Percentiles rank a stretch among this genome's conserved stretches.
These are phyloP conservation scores for Xylariaceae sp. DNA, from an alignment of 2,329 filamentous ascomycete species.

Conservation along the genomic window DNA sequence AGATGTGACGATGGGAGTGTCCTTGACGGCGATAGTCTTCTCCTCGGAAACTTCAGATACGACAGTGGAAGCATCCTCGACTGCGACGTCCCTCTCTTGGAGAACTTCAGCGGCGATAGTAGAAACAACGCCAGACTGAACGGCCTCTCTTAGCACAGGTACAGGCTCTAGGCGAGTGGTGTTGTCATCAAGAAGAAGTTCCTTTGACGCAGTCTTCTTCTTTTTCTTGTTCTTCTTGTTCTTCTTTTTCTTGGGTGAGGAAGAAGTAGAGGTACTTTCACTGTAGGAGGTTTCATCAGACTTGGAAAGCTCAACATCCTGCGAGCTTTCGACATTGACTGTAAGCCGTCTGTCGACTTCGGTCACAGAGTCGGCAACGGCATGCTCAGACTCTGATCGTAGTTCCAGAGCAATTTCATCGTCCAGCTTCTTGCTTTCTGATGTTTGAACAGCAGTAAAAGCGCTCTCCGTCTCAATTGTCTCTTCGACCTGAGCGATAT, in stretches of 20 bases:
- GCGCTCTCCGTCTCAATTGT: too few species aligned
- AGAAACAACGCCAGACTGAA: background rate
- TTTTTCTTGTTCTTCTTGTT: slow-evolving; percentile 36
- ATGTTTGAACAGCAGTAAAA: too few species aligned
- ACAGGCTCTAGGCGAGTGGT: background rate
- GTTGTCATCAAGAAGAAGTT: background rate
- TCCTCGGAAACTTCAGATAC: too few species aligned
- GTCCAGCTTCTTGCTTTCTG: too few species aligned
- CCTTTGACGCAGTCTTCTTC: slow-evolving; percentile 30
- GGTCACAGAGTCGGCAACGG: background rate
- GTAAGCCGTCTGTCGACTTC: background rate
- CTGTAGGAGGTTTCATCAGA: background rate
- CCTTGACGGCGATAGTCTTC: too few species aligned
- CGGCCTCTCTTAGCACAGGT: background rate
- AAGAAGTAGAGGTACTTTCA: background rate
- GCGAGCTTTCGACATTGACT: background rate
- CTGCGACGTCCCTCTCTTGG: too few species aligned
- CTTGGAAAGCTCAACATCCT: background rate
- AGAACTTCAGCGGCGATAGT: background rate
- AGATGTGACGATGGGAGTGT: too few species aligned
- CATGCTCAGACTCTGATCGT: background rate
- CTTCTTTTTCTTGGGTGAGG: slow-evolving; percentile 26
- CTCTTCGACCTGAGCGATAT: background rate
- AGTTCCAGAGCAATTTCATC: background rate
- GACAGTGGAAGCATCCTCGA: too few species aligned